Evolutionary conservation across 2,329 filamentous ascomycete genomes (phyloP).

Genomic region (Paecilomyces fulvus): DNA sequence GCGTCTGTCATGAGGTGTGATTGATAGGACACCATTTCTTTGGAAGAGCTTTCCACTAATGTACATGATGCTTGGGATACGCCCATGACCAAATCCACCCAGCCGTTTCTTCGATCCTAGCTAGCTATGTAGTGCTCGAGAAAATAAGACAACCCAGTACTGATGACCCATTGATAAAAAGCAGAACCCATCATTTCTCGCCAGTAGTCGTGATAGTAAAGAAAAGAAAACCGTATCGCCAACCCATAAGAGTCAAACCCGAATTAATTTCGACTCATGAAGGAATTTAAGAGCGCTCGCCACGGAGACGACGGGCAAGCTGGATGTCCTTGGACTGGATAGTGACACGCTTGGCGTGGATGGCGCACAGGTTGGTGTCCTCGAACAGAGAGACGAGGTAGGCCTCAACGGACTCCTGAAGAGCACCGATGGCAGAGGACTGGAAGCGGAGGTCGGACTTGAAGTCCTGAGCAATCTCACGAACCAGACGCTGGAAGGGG

Average conservation of each 20-base stretch:
- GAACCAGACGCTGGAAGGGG: constrained; percentile 93
- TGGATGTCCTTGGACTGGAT: constrained; percentile 94
- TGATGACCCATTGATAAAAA: constrained; percentile 31
- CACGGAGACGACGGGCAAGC: constrained; percentile 87
- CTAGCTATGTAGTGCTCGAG: constrained; percentile 5
- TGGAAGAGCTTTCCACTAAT: constrained; percentile 10
- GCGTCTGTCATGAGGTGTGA: constrained; percentile 27
- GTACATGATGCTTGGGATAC: constrained; percentile 7
- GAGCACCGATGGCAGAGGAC: constrained; percentile 90
- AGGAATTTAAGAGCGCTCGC: constrained; percentile 67
- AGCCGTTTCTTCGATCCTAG: constrained; percentile 6
- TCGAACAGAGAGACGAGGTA: constrained; percentile 98
- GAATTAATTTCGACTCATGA: constrained; percentile 21
- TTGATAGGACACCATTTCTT: constrained; percentile 17
- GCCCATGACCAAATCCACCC: constrained; percentile 5
- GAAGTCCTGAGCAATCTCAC: constrained; percentile 94
- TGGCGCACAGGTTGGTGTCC: constrained; percentile 96
- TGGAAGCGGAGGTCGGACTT: constrained; percentile 96
- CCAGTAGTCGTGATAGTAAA: constrained; percentile 32
- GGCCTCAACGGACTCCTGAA: constrained; percentile 97
- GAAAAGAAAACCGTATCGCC: constrained; percentile 31
- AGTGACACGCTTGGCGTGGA: constrained; percentile 98
- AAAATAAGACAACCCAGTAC: constrained; percentile 26
- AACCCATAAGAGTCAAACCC: constrained; percentile 24
- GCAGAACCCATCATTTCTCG: constrained; percentile 37